A percentile compares a stretch with the other conserved stretches of the same genome.
phyloP scores from a whole-genome alignment of 257 asterid genomes.

The Euphrasia confusa region DNA sequence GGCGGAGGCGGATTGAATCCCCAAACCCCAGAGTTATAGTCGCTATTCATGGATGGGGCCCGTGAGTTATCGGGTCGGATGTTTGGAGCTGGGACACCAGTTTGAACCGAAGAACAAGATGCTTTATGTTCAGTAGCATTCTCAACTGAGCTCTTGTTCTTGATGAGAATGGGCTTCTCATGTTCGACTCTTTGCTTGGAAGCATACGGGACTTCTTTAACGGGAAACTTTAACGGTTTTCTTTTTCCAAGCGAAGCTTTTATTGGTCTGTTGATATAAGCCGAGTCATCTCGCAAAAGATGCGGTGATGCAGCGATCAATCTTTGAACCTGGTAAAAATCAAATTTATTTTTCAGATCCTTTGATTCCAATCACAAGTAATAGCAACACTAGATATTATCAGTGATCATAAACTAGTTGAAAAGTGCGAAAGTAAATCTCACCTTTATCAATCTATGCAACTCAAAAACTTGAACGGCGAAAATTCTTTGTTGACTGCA shows the following conservation, averaged over 20 bases:
- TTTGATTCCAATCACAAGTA: neutral
- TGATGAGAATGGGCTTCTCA: constrained; percentile 30
- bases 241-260: constrained; percentile 31
- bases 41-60: constrained; percentile 30
- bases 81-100: constrained; percentile 22
- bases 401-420: neutral
- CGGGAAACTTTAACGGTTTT: constrained; percentile 32
- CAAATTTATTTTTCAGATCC: constrained; percentile 1
- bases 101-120: constrained; percentile 41
- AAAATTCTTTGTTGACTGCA: constrained; percentile 84
- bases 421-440: neutral
- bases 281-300: constrained; percentile 39
- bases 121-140: constrained; percentile 36
- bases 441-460: constrained; percentile 88
- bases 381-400: neutral
- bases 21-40: constrained; percentile 44
- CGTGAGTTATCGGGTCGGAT: constrained; percentile 28
- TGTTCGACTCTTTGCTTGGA: constrained; percentile 42
- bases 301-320: constrained; percentile 66
- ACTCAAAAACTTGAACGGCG: constrained; percentile 86
- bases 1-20: constrained; percentile 47
- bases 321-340: constrained; percentile 60
- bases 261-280: constrained; percentile 36
- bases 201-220: constrained; percentile 32
- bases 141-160: constrained; percentile 47